Evolutionary conservation across 257 asterid species (phyloP).

Genomic region (Solanum habrochaites): DNA sequence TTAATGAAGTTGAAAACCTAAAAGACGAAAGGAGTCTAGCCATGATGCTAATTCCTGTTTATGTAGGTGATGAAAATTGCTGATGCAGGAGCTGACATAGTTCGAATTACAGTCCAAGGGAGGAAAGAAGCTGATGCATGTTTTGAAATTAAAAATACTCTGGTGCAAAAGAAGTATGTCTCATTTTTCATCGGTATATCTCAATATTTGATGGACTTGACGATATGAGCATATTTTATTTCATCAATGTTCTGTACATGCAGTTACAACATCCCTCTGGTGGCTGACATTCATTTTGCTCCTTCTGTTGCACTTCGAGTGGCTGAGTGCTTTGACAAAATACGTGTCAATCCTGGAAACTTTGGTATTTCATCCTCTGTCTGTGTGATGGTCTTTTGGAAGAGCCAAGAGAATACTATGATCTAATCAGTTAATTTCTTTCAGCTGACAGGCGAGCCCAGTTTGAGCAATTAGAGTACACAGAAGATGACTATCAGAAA

Average conservation of each 20-base stretch:
- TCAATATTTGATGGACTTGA: not conserved
- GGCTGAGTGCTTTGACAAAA: conserved; percentile 94
- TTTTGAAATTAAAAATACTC: conserved; percentile 75
- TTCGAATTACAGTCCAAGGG: conserved; percentile 96
- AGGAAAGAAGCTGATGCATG: conserved; percentile 98
- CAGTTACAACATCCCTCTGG: conserved; percentile 90
- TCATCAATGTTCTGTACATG: conserved; percentile 7
- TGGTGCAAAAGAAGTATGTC: conserved; percentile 88
- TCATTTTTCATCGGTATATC: not conserved
- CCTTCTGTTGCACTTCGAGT: conserved; percentile 95
- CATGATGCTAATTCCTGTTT: conserved; percentile 8
- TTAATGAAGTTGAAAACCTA: not conserved
- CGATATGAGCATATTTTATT: not conserved
- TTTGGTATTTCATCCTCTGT: conserved; percentile 46
- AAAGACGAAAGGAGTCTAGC: not conserved
- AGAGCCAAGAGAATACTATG: not conserved
- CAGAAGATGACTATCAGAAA: conserved; percentile 93
- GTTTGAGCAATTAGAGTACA: conserved; percentile 84
- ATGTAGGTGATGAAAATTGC: conserved; percentile 90
- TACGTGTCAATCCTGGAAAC: conserved; percentile 98
- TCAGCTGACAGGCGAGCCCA: conserved; percentile 99
- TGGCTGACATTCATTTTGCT: conserved; percentile 97
- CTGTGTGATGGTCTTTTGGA: not conserved
- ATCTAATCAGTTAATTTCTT: conserved; percentile 9
- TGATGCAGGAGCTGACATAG: conserved; percentile 93